These are phyloP conservation scores for Chromera velia DNA, from an alignment of 73 alveolate species.

Conservation along the genomic window DNA sequence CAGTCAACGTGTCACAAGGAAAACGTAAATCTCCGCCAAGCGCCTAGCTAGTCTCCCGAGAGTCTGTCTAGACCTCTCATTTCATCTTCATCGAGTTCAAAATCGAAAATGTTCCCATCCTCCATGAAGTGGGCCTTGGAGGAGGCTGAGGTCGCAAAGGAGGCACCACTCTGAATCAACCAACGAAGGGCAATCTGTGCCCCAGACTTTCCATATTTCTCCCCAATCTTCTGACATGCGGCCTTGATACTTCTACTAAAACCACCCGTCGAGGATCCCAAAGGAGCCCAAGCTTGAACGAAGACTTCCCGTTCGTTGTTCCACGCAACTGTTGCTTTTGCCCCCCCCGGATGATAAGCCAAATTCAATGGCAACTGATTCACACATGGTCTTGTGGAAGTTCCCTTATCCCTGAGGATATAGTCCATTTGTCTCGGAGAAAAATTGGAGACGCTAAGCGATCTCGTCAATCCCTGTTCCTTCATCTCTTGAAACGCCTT, in stretches of 20 bases:
- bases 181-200: conserved; percentile 56
- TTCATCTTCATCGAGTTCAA: conserved; percentile 17
- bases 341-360: neutral
- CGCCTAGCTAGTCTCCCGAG: no score
- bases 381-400: neutral
- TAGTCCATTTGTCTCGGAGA: conserved; percentile 33
- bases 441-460: conserved; percentile 29
- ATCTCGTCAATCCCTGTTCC: conserved; percentile 19
- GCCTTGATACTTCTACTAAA: conserved; percentile 1
- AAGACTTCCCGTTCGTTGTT: conserved; percentile 27
- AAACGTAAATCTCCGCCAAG: no score
- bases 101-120: conserved; percentile 22
- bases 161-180: conserved; percentile 52
- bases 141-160: conserved; percentile 39
- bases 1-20: no score
- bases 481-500: conserved; percentile 38
- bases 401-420: neutral
- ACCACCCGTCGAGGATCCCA: conserved; percentile 39
- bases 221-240: conserved; percentile 39
- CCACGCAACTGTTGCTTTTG: no score
- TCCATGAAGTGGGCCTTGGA: conserved; percentile 33
- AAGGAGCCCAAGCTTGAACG: conserved; percentile 58
- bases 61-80: conserved; percentile 7
- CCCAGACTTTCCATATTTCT: conserved; percentile 50
- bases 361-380: neutral